phyloP scores from a whole-genome alignment of 805 yeast genomes.

The Candida mattraensis region DNA sequence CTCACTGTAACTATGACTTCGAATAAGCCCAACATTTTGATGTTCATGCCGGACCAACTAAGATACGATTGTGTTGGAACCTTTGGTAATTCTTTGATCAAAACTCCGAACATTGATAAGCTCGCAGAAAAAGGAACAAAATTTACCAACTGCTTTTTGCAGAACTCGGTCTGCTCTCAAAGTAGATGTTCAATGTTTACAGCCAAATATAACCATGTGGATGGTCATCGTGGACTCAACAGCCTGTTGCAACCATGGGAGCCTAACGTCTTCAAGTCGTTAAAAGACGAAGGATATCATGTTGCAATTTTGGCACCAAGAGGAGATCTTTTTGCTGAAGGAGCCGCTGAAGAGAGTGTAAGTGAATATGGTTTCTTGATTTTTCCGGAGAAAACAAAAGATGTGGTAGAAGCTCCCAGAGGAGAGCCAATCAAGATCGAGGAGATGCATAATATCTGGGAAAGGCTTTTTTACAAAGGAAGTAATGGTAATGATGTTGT shows the following conservation, averaged over 20 bases:
- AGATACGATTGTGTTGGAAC: constrained; percentile 19
- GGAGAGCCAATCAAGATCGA: too few relatives aligned
- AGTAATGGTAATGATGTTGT: constrained; percentile 1
- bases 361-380: constrained; percentile 19
- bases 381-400: constrained; percentile 8
- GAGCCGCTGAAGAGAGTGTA: constrained; percentile 14
- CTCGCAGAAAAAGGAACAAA: constrained; percentile 13
- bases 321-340: constrained; percentile 11
- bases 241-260: constrained; percentile 15
- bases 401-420: too few relatives aligned
- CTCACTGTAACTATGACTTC: too few relatives aligned
- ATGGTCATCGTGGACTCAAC: constrained; percentile 15
- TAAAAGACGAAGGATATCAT: constrained; percentile 17
- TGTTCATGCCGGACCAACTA: constrained; percentile 22
- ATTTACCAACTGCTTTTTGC: constrained; percentile 18
- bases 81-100: constrained; percentile 12
- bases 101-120: constrained; percentile 18
- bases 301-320: constrained; percentile 15
- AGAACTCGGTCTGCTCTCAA: constrained; percentile 19
- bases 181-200: constrained; percentile 19
- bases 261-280: constrained; percentile 16
- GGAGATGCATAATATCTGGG: too few relatives aligned
- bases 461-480: constrained; percentile 12
- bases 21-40: constrained; percentile 14
- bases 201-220: constrained; percentile 16